Percentiles rank a stretch among this genome's conserved stretches.
phyloP scores from a whole-genome alignment of 1,284 basidiomycete genomes.

The Sphagnurus paluster region DNA sequence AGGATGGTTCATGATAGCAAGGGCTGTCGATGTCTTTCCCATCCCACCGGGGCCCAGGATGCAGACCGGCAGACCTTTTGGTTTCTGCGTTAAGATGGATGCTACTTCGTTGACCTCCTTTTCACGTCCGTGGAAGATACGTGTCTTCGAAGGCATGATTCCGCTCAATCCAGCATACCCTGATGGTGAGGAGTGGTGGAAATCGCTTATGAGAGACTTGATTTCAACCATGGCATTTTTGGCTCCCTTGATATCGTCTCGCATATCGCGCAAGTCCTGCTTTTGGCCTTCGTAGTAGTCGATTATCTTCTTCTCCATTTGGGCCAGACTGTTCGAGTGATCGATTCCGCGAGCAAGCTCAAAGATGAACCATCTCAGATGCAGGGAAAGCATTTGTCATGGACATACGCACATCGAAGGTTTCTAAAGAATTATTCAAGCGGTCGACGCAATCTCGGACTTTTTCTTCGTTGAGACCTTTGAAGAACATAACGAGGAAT shows the following conservation, averaged over 20 bases:
- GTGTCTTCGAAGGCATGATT: constrained; percentile 16
- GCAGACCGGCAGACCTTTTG: constrained; percentile 18
- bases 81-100: neutral
- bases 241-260: constrained; percentile 4
- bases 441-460: constrained; percentile 2
- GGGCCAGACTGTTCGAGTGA: neutral
- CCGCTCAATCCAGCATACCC: neutral
- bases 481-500: constrained; percentile 6
- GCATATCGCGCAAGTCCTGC: neutral
- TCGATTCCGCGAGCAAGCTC: constrained; percentile 7
- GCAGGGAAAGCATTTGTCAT: neutral
- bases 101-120: neutral
- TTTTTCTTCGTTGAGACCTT: constrained; percentile 4
- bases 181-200: neutral
- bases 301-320: constrained; percentile 5
- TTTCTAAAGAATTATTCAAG: constrained; percentile 3
- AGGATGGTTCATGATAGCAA: constrained; percentile 1
- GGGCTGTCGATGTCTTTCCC: too few relatives aligned
- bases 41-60: constrained; percentile 29
- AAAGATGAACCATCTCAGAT: neutral
- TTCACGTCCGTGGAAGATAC: constrained; percentile 21
- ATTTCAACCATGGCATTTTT: constrained; percentile 3
- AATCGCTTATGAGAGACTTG: neutral
- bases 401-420: constrained; percentile 3
- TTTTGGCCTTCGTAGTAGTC: constrained; percentile 4